A percentile compares a stretch with the other conserved stretches of the same genome.
phyloP scores from a whole-genome alignment of 306 rosid species.

The Glycine soja region DNA sequence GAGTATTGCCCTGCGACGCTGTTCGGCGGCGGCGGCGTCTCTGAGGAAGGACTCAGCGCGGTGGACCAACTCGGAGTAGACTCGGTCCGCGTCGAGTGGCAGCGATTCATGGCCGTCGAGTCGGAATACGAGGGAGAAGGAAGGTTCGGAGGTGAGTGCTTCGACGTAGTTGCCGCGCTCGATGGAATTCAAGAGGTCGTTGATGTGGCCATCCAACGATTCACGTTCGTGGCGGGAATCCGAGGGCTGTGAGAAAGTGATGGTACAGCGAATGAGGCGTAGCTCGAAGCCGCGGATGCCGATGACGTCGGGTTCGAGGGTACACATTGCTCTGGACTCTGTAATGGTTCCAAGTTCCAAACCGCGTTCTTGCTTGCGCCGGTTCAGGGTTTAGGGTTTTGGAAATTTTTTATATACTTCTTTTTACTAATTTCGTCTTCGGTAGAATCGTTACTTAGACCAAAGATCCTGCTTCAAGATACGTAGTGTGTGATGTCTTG shows the following conservation, averaged over 20 bases:
- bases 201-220: constrained; percentile 46
- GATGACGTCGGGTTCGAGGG: constrained; percentile 26
- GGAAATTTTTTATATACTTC: not conserved
- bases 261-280: constrained; percentile 79
- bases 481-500: too few relatives aligned
- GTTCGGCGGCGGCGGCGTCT: constrained; percentile 49
- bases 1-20: constrained; percentile 50
- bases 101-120: constrained; percentile 47
- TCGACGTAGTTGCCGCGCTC: constrained; percentile 66
- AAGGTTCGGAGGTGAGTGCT: constrained; percentile 65
- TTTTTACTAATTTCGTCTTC: too few relatives aligned
- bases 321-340: constrained; percentile 21
- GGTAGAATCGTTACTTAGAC: too few relatives aligned
- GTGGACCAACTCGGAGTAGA: constrained; percentile 65
- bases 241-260: constrained; percentile 46
- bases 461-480: too few relatives aligned
- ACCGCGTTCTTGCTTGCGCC: not conserved
- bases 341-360: not conserved
- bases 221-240: constrained; percentile 15
- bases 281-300: constrained; percentile 70
- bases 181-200: constrained; percentile 58
- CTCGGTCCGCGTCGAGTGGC: constrained; percentile 58
- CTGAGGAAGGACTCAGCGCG: constrained; percentile 65
- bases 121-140: constrained; percentile 52
- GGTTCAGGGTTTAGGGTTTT: constrained; percentile 53